Conservation (phyloP, 129 eudicot species). For the Ambrosia trifida region DNA sequence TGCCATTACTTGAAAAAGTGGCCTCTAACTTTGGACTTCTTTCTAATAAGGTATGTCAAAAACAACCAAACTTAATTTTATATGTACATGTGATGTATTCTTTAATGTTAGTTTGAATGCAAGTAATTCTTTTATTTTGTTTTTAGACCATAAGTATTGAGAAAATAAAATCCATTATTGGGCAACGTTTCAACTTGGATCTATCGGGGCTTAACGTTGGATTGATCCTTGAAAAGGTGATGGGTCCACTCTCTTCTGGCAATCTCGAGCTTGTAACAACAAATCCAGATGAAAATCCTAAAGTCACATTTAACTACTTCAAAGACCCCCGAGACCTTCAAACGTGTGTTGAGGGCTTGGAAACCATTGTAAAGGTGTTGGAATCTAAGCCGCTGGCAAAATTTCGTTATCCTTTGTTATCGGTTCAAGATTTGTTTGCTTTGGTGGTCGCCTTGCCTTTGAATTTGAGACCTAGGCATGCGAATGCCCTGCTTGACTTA, state of each 20-base stretch:
- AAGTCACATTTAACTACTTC: slow-evolving; percentile 73
- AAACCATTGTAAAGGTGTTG: slow-evolving; percentile 50
- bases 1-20: slow-evolving; percentile 25
- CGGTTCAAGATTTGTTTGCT: slow-evolving; percentile 40
- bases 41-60: slow-evolving; percentile 47
- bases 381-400: slow-evolving; percentile 48
- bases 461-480: slow-evolving; percentile 51
- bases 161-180: slow-evolving; percentile 19
- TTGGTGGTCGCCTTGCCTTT: slow-evolving; percentile 51
- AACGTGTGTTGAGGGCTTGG: slow-evolving; percentile 72
- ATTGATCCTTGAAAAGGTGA: slow-evolving; percentile 60
- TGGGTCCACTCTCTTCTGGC: slow-evolving; percentile 69
- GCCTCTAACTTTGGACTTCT: slow-evolving; percentile 16
- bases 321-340: slow-evolving; percentile 63
- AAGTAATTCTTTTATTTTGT: not conserved
- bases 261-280: slow-evolving; percentile 44
- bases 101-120: not conserved
- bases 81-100: not conserved
- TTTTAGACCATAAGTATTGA: slow-evolving; percentile 21
- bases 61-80: too few species aligned
- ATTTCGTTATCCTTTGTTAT: slow-evolving; percentile 47
- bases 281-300: slow-evolving; percentile 68
- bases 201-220: slow-evolving; percentile 42
- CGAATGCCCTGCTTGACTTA: slow-evolving; percentile 29
- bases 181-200: slow-evolving; percentile 20